Conservation (phyloP, 2,329 filamentous ascomycete species). For the Diatrype stigma region DNA sequence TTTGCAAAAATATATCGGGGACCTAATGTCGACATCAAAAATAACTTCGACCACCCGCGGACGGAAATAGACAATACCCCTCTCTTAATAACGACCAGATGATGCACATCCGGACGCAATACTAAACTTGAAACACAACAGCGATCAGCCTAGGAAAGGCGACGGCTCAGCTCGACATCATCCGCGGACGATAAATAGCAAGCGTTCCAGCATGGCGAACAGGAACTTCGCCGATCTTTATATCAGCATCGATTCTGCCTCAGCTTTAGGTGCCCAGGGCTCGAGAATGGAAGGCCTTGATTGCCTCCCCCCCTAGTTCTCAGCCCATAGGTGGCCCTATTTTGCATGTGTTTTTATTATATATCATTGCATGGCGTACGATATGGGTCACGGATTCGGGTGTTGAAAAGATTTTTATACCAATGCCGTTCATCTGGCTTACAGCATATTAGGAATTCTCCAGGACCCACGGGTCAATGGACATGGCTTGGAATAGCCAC, state of each 20-base stretch:
- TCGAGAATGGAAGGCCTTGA: background rate
- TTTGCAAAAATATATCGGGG: slow-evolving; percentile 95
- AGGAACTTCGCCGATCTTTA: background rate
- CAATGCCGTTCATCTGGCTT: slow-evolving; percentile 24
- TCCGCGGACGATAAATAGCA: background rate
- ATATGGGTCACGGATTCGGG: slow-evolving; percentile 20
- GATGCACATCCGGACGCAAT: background rate
- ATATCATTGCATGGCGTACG: slow-evolving; percentile 4
- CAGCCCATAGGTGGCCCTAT: slow-evolving; percentile 10
- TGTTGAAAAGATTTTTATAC: slow-evolving; percentile 29
- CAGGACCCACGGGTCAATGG: slow-evolving; percentile 14
- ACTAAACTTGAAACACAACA: background rate
- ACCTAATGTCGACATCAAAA: slow-evolving; percentile 83
- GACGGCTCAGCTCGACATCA: background rate
- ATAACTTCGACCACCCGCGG: slow-evolving; percentile 56
- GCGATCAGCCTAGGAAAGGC: background rate
- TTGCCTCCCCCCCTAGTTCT: slow-evolving; percentile 9
- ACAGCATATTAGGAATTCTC: slow-evolving; percentile 23
- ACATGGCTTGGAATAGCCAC: slow-evolving; percentile 19
- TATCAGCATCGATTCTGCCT: background rate
- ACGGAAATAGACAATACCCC: slow-evolving; percentile 43
- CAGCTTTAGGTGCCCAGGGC: too few relatives aligned
- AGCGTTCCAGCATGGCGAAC: background rate
- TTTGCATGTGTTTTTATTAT: slow-evolving; percentile 25
- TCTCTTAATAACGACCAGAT: background rate